A percentile compares a stretch with the other conserved stretches of the same genome.
phyloP scores from a whole-genome alignment of 2,329 filamentous ascomycete genomes.

The Cladosporium sp. region DNA sequence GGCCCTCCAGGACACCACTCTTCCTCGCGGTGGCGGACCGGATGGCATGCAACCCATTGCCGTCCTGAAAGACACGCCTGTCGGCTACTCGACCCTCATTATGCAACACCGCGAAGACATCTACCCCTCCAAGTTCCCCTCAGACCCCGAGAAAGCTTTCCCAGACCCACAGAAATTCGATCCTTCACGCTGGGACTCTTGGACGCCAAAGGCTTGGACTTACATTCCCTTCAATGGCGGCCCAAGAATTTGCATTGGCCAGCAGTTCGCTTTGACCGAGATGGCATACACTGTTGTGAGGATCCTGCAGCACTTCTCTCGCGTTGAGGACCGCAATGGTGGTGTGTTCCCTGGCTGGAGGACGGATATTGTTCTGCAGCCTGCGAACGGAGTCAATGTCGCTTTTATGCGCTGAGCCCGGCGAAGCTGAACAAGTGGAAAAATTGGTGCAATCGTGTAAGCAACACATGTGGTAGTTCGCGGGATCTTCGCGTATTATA shows the following conservation, averaged over 20 bases:
- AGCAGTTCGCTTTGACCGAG: constrained; percentile 50
- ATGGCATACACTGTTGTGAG: constrained; percentile 47
- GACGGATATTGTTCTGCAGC: constrained; percentile 47
- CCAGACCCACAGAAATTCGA: constrained; percentile 40
- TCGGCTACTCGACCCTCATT: constrained; percentile 45
- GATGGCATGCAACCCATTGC: constrained; percentile 44
- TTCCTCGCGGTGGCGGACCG: constrained; percentile 46
- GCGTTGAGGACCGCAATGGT: constrained; percentile 35
- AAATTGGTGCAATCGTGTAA: no score
- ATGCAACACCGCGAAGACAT: constrained; percentile 49
- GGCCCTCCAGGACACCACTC: constrained; percentile 44
- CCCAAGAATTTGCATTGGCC: constrained; percentile 48
- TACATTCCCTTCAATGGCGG: constrained; percentile 47
- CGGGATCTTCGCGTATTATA: no score
- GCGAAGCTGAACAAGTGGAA: no score
- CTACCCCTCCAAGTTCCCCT: constrained; percentile 35
- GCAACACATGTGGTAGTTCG: no score
- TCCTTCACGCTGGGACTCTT: constrained; percentile 48
- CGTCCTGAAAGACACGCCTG: constrained; percentile 38
- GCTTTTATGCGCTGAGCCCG: constrained; percentile 25
- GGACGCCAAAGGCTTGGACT: constrained; percentile 48
- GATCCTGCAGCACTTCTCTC: constrained; percentile 42
- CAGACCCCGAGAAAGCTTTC: constrained; percentile 27
- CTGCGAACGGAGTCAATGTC: constrained; percentile 38
- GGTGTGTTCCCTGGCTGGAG: constrained; percentile 37